Percentiles rank a stretch among this genome's conserved stretches.
Conservation (phyloP, 768 basidiomycete species). For the Pulveroboletus sp. region DNA sequence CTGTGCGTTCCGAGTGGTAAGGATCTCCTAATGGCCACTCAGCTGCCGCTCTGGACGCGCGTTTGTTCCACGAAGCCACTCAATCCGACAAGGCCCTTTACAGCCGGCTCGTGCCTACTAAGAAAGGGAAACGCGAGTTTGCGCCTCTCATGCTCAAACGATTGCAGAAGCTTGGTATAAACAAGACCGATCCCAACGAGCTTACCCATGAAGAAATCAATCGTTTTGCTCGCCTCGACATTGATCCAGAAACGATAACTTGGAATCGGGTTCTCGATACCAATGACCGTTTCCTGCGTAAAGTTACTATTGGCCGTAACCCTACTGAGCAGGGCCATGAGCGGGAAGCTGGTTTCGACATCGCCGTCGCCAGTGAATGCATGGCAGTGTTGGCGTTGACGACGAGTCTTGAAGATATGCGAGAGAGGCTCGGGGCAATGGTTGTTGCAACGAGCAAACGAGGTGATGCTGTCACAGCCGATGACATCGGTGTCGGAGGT, state of each 20-base stretch:
- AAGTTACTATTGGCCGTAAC: constrained; percentile 88
- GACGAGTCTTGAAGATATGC: constrained; percentile 87
- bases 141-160: constrained; percentile 96
- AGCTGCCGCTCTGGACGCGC: constrained; percentile 95
- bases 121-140: constrained; percentile 93
- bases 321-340: constrained; percentile 86
- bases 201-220: constrained; percentile 90
- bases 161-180: constrained; percentile 89
- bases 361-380: constrained; percentile 93
- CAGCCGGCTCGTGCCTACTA: constrained; percentile 83
- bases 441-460: constrained; percentile 91
- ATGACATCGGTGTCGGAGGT: constrained; percentile 92
- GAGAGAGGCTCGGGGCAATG: constrained; percentile 89
- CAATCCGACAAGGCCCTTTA: constrained; percentile 94
- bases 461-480: constrained; percentile 90
- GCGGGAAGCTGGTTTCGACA: constrained; percentile 91
- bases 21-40: constrained; percentile 3
- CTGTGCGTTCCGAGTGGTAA: background rate
- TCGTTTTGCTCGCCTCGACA: constrained; percentile 85
- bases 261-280: constrained; percentile 98
- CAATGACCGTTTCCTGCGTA: constrained; percentile 95
- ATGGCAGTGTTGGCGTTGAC: constrained; percentile 97
- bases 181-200: constrained; percentile 88
- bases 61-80: constrained; percentile 96
- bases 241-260: constrained; percentile 87